Evolutionary conservation across 2,329 filamentous ascomycete species (phyloP).

Genomic region (Fusarium bulbicola): DNA sequence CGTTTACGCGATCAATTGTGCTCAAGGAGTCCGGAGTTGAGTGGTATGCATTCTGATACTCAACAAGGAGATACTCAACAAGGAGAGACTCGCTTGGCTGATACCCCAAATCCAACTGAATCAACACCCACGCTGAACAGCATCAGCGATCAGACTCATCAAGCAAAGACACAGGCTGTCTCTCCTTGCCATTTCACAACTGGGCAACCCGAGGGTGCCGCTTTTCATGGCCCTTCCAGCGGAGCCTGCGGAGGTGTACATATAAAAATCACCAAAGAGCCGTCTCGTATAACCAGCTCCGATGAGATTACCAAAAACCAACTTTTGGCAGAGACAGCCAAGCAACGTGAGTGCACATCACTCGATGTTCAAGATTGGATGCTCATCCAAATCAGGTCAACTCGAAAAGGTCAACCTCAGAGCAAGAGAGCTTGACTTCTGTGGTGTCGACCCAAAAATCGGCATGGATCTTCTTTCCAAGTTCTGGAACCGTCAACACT

Average conservation of each 20-base stretch:
- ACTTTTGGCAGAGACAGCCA: slow-evolving; percentile 27
- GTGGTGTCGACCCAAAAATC: slow-evolving; percentile 51
- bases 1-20: slow-evolving; percentile 44
- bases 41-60: rapidly evolving
- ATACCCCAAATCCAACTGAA: rapidly evolving
- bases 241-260: slow-evolving; percentile 5
- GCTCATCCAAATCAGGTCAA: not conserved
- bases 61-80: rapidly evolving
- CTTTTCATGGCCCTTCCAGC: slow-evolving; percentile 40
- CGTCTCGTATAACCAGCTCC: rapidly evolving
- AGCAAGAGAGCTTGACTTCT: not conserved
- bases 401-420: slow-evolving; percentile 2
- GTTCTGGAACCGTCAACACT: slow-evolving; percentile 64
- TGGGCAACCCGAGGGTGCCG: slow-evolving; percentile 14
- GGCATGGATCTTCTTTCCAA: slow-evolving; percentile 60
- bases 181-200: not conserved
- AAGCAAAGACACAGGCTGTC: not conserved
- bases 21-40: not conserved
- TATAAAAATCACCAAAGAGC: rapidly evolving
- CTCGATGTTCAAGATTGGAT: slow-evolving; percentile 4
- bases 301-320: not conserved
- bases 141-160: not conserved
- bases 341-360: slow-evolving; percentile 13
- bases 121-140: rapidly evolving
- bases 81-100: rapidly evolving